A percentile compares a stretch with the other conserved stretches of the same genome.
These are phyloP conservation scores for Chrysanthemum seticuspe DNA, from an alignment of 129 eudicot species.

Conservation along the genomic window DNA sequence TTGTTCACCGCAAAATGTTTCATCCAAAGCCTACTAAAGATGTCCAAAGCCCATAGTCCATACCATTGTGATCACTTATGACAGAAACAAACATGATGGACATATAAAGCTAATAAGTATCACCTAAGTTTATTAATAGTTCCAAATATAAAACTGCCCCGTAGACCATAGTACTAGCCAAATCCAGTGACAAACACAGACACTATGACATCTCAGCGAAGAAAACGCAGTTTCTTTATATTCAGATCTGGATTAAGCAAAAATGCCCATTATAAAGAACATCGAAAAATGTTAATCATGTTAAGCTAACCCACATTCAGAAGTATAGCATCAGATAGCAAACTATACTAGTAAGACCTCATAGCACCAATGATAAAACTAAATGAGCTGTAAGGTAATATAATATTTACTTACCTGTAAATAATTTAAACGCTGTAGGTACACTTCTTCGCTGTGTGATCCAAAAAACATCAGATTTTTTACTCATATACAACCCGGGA, in stretches of 20 bases:
- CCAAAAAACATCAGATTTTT: constrained; percentile 77
- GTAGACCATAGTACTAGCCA: not conserved
- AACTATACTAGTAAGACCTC: not conserved
- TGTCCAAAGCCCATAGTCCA: not conserved
- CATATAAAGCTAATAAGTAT: not conserved
- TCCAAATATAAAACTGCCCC: not conserved
- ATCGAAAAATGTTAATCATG: not conserved
- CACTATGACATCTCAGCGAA: not conserved
- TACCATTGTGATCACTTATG: not conserved
- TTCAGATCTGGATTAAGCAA: not conserved
- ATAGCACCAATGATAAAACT: too few species aligned
- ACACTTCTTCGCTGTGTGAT: constrained; percentile 70
- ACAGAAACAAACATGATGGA: not conserved
- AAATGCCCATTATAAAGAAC: constrained; percentile 1
- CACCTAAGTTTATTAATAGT: not conserved
- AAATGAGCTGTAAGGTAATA: too few species aligned
- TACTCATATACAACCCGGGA: constrained; percentile 78
- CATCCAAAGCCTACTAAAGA: constrained; percentile 3
- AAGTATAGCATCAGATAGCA: not conserved
- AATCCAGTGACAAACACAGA: not conserved
- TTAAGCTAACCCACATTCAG: not conserved
- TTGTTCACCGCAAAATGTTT: not conserved
- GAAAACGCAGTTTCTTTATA: not conserved
- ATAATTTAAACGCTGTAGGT: constrained; percentile 86
- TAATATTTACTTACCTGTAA: constrained; percentile 49